Base-by-base conservation (phyloP, 2,329 filamentous ascomycete genomes). In the Reticulascus tulasneorum region DNA sequence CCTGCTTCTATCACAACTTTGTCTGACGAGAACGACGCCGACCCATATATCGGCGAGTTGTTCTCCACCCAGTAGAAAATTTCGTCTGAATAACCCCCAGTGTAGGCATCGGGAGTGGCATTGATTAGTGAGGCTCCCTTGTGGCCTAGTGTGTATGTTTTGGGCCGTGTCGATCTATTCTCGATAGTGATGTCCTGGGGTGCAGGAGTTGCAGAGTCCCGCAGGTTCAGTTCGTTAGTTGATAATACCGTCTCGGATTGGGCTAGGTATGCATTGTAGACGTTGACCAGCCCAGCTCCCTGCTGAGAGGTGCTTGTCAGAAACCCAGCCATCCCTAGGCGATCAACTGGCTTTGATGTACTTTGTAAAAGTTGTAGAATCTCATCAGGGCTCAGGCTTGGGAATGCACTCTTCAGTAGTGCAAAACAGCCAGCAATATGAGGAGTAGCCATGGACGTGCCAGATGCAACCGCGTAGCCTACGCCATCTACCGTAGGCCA, bases 381-480 rank as follows among this genome's bases (percentile, higher is more conserved):
- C n/a, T 40, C 33, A 17, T 22, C 23, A 13, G 38, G 38, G 6
- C 15, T 21, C 12, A 40, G 24, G 3, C 13, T 15, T 4, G 38
- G 38, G 9, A 19, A 33, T 18, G 32, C 37, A 6, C 37, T 33
- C 29, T 40, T 37, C 5, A 40, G 9, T n/a, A 40, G 23, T 8
- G 33, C 38, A 7, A 36, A 40, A 18, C 33, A 40, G 13, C 33
- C 38, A 20, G 38, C 33, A 37, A 40, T 16, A 13, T 37, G 38
- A 13, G 38, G 35, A 4, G 38, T 38, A 5, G 38, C 38, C 38
- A 41, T 41, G 6, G 38, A 41, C 9, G 38, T 41, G 12, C 34
- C 29, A 16, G 38, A 41, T 10, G 38, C 38, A 19, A 41, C 28
- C 7, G 34, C 38, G 17, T 41, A 41, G n/a, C 38, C 35, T 35